phyloP scores from a whole-genome alignment of 1,284 basidiomycete genomes.

The Naganishia sp. region DNA sequence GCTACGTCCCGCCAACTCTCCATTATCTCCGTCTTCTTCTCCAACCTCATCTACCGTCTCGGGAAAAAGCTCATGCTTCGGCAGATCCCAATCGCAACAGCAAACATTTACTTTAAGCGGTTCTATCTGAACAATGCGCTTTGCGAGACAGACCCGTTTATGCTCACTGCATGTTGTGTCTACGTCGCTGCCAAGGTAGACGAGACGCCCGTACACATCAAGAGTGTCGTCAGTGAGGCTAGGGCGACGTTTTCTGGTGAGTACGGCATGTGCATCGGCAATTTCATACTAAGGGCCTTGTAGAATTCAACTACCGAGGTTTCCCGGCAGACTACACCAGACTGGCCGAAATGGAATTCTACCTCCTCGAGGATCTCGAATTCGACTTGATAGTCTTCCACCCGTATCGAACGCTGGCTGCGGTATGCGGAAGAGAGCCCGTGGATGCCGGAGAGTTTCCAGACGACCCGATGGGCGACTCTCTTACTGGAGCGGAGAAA shows the following conservation, averaged over 20 bases:
- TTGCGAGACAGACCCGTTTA: constrained; percentile 89
- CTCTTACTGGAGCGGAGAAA: constrained; percentile 41
- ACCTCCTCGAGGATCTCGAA: constrained; percentile 92
- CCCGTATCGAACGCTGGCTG: constrained; percentile 82
- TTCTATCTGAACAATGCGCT: constrained; percentile 94
- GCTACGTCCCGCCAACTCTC: constrained; percentile 73
- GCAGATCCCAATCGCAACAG: constrained; percentile 88
- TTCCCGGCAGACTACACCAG: constrained; percentile 86
- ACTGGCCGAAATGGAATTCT: constrained; percentile 98
- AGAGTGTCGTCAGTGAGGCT: constrained; percentile 83
- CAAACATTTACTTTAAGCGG: constrained; percentile 87
- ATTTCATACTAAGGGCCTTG: background rate
- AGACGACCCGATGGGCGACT: constrained; percentile 46
- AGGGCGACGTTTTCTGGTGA: constrained; percentile 72
- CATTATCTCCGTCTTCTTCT: constrained; percentile 80
- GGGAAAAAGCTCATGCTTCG: constrained; percentile 80
- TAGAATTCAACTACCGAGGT: constrained; percentile 41
- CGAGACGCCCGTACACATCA: constrained; percentile 92
- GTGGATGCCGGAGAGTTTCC: constrained; percentile 49
- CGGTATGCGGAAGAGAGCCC: constrained; percentile 64
- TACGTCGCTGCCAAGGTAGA: constrained; percentile 97
- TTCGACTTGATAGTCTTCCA: constrained; percentile 93
- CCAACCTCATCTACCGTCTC: constrained; percentile 79
- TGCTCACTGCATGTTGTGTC: constrained; percentile 88
- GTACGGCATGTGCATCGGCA: constrained; percentile 43